Evolutionary conservation across 2,329 filamentous ascomycete genomes (phyloP).

Genomic region (Diplocarpon mali): DNA sequence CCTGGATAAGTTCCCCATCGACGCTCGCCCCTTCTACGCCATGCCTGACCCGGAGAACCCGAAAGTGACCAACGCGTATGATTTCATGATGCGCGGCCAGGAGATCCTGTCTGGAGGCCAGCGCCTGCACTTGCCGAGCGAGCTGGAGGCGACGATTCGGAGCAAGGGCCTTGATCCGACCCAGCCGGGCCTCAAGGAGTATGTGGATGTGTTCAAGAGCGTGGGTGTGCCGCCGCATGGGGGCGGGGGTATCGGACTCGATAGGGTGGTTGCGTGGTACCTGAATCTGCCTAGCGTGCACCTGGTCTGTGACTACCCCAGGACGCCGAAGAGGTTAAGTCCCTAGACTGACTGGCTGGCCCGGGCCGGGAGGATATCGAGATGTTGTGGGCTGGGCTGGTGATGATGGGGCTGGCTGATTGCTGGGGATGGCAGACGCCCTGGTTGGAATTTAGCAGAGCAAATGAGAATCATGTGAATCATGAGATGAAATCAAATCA

Average conservation of each 20-base stretch:
- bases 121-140: slow-evolving; percentile 70
- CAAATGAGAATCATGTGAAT: too few relatives aligned
- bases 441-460: too few relatives aligned
- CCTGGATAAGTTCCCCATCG: slow-evolving; percentile 89
- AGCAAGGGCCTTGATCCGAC: slow-evolving; percentile 71
- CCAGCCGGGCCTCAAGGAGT: slow-evolving; percentile 71
- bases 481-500: too few relatives aligned
- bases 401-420: too few relatives aligned
- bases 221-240: slow-evolving; percentile 85
- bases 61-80: slow-evolving; percentile 56
- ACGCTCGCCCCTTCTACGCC: slow-evolving; percentile 84
- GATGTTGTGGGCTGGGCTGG: too few relatives aligned
- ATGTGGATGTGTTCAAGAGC: slow-evolving; percentile 69
- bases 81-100: slow-evolving; percentile 87
- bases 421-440: too few relatives aligned
- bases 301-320: slow-evolving; percentile 45
- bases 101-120: slow-evolving; percentile 89
- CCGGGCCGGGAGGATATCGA: too few relatives aligned
- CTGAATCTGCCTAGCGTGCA: slow-evolving; percentile 48
- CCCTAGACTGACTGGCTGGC: slow-evolving; percentile 31
- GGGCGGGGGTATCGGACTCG: slow-evolving; percentile 79
- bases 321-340: slow-evolving; percentile 47
- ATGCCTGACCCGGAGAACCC: slow-evolving; percentile 62
- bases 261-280: slow-evolving; percentile 68
- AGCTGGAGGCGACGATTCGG: slow-evolving; percentile 69